Percentiles rank a stretch among this genome's conserved stretches.
Evolutionary conservation across 371 early-diverging fungal genomes (phyloP).

Genomic region (Zopfochytrium polystomum): DNA sequence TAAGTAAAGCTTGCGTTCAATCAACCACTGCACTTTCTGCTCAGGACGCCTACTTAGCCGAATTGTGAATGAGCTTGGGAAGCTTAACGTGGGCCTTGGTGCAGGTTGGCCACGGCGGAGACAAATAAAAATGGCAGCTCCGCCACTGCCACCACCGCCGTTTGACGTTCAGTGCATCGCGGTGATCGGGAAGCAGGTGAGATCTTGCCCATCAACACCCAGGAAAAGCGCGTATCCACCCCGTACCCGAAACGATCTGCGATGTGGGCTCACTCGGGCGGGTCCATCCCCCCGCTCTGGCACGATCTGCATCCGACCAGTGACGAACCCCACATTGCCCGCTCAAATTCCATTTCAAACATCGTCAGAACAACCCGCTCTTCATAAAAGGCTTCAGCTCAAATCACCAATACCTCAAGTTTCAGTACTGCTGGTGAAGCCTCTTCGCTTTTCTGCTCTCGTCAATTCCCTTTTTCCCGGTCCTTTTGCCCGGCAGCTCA

Average conservation of each 20-base stretch:
- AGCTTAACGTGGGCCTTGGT: too few species aligned
- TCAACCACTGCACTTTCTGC: too few species aligned
- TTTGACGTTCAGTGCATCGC: slow-evolving; percentile 72
- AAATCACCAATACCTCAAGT: slow-evolving; percentile 73
- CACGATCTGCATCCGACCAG: too few species aligned
- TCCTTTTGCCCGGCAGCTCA: background rate
- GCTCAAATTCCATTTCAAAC: background rate
- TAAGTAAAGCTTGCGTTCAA: too few species aligned
- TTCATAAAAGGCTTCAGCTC: slow-evolving; percentile 71
- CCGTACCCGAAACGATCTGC: background rate
- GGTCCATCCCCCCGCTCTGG: too few species aligned
- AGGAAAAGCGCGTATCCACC: background rate
- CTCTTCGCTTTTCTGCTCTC: background rate
- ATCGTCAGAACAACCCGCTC: slow-evolving; percentile 74
- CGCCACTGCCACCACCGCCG: slow-evolving; percentile 20
- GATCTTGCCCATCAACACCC: background rate
- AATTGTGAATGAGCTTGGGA: too few species aligned
- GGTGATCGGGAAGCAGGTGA: slow-evolving; percentile 63
- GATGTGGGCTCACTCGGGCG: too few species aligned
- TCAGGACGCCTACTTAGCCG: too few species aligned
- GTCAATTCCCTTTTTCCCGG: background rate
- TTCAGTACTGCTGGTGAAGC: slow-evolving; percentile 67
- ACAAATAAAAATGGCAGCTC: too few species aligned
- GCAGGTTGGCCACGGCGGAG: too few species aligned
- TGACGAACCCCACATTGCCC: background rate